phyloP scores from a whole-genome alignment of 768 basidiomycete species.

The Tubosaeta sp. region DNA sequence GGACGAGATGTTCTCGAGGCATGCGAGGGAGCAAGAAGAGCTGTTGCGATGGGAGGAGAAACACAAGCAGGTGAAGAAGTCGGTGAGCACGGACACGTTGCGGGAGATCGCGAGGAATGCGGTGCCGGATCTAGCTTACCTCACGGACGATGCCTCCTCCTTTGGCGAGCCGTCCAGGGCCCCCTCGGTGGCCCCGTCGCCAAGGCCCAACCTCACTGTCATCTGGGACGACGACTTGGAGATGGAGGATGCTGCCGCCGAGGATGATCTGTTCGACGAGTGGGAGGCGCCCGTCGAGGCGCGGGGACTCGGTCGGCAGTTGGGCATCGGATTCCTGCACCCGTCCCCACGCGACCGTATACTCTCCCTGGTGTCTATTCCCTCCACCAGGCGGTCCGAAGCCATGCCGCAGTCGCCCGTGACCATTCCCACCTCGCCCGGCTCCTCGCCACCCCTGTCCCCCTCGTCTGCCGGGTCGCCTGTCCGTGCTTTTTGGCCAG shows the following conservation, averaged over 20 bases:
- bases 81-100: slow-evolving; percentile 43
- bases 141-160: slow-evolving; percentile 17
- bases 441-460: slow-evolving; percentile 12
- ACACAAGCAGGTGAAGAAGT: slow-evolving; percentile 27
- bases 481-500: neutral
- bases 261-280: neutral
- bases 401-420: slow-evolving; percentile 21
- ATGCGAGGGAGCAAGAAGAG: slow-evolving; percentile 54
- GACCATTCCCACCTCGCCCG: slow-evolving; percentile 20
- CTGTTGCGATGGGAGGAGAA: slow-evolving; percentile 48
- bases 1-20: slow-evolving; percentile 60
- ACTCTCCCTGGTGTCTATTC: slow-evolving; percentile 26
- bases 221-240: slow-evolving; percentile 10
- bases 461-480: slow-evolving; percentile 16
- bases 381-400: slow-evolving; percentile 21
- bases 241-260: slow-evolving; percentile 4
- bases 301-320: neutral
- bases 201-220: slow-evolving; percentile 10
- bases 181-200: slow-evolving; percentile 22
- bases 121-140: slow-evolving; percentile 9
- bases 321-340: neutral
- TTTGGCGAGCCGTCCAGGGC: slow-evolving; percentile 11
- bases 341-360: slow-evolving; percentile 5
- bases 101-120: slow-evolving; percentile 11
- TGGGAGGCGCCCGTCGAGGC: neutral